Base-by-base conservation (phyloP, 2,329 filamentous ascomycete species). In the Pestalotiopsis sp. region DNA sequence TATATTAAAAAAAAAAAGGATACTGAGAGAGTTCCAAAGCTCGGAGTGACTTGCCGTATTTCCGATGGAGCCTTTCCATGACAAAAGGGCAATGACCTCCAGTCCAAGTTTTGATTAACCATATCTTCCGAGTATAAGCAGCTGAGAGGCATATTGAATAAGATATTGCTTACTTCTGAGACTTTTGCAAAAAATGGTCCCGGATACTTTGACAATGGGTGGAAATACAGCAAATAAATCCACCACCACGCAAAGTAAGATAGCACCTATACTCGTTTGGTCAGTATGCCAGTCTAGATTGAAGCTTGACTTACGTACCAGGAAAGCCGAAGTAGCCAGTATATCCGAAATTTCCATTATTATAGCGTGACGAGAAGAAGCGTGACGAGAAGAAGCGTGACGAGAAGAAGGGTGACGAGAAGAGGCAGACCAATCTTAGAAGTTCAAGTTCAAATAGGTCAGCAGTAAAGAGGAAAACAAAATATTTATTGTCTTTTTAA, bases 121-220 rank as follows among this genome's bases (percentile, higher is more conserved):
- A 52, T 17, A 9, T 52, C 45, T 52, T 4, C 45, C 6, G 23
- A 27, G 45, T 25, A 27, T 59, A 5, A 27, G 57, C 23, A 36
- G 3, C 11, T 14, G 23, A 27, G 14, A 9, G 31, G 14, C 20
- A 12, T 31, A 3, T 2, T 36, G 14, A 56, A 14, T 3, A 14
- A 27, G 4, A 7, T 13, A 9, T 1, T 27, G 62, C 68, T 64
- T 58, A 73, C 72, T 52, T 74, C 68, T n/a, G 71, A 70, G 20
- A 72, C 52, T 5, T 71, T 72, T 25, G 72, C 70, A 3, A 73
- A 57, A 17, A 60, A 68, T 4, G 72, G 71, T 6, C 70, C 73
- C 2, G 73, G 72, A 56, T 71, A 74, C 41, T 73, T 72, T 41
- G 71, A 67, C 17, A 74, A 60, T 17, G 70, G 72, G 38, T 74